Evolutionary conservation across 805 yeast genomes (phyloP).

Genomic region (Metschnikowia orientalis): DNA sequence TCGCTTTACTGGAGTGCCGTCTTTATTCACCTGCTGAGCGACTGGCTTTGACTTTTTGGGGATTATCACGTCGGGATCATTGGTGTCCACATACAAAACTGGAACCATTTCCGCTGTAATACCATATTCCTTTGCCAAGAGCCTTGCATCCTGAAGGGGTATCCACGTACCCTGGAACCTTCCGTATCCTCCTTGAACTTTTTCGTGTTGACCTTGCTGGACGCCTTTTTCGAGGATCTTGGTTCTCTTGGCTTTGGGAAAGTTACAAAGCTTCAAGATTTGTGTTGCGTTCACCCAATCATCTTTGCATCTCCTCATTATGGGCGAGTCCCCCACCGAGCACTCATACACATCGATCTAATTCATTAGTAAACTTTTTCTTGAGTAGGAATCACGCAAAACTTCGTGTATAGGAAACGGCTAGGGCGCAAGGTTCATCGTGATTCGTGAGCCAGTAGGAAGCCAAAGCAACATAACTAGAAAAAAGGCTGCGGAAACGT

Average conservation of each 20-base stretch:
- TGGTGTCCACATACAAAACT: conserved; percentile 35
- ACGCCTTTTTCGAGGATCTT: conserved; percentile 89
- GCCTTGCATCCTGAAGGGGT: conserved; percentile 68
- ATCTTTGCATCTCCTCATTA: conserved; percentile 86
- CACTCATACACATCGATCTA: conserved; percentile 69
- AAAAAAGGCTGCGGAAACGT: background rate
- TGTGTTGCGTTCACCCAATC: conserved; percentile 98
- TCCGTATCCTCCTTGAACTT: conserved; percentile 96
- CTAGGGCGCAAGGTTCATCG: too few species aligned
- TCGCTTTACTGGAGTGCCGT: conserved; percentile 40
- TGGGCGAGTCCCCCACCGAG: conserved; percentile 60
- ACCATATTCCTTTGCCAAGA: conserved; percentile 38
- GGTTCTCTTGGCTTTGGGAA: conserved; percentile 91
- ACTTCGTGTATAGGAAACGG: background rate
- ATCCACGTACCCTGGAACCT: conserved; percentile 98
- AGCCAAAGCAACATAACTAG: background rate
- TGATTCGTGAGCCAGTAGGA: too few species aligned
- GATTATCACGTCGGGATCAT: conserved; percentile 34
- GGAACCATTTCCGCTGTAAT: conserved; percentile 39
- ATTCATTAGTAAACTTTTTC: conserved; percentile 5
- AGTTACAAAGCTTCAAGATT: conserved; percentile 85
- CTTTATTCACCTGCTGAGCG: conserved; percentile 23
- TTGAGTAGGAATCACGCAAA: background rate
- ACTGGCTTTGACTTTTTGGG: conserved; percentile 31
- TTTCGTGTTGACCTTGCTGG: conserved; percentile 85